A percentile compares a stretch with the other conserved stretches of the same genome.
Conservation (phyloP, 2,329 filamentous ascomycete species). For the Aureobasidium subglaciale region DNA sequence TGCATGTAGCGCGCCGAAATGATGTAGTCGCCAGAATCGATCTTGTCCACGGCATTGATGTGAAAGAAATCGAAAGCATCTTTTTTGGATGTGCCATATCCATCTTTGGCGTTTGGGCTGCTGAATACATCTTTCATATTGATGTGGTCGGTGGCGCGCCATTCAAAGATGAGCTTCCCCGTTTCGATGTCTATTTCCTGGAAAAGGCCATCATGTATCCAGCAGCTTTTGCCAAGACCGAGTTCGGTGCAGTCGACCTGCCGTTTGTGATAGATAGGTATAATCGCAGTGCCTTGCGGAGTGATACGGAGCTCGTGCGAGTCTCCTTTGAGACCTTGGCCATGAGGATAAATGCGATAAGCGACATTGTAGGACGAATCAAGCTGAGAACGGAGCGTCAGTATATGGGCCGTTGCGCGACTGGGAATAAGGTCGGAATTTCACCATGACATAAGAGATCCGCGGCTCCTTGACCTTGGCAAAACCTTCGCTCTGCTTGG, state of each 20-base stretch:
- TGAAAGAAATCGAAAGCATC: slow-evolving; percentile 48
- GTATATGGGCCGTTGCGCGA: too few relatives aligned
- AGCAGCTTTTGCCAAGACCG: slow-evolving; percentile 23
- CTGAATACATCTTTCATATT: slow-evolving; percentile 27
- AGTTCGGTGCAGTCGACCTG: slow-evolving; percentile 21
- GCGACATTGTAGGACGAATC: slow-evolving; percentile 21
- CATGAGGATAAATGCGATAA: slow-evolving; percentile 19
- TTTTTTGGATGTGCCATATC: slow-evolving; percentile 34
- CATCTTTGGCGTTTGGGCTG: slow-evolving; percentile 30
- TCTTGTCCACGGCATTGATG: slow-evolving; percentile 46
- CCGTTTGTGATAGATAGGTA: slow-evolving; percentile 21
- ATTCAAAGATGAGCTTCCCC: slow-evolving; percentile 45
- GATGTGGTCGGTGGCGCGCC: slow-evolving; percentile 42
- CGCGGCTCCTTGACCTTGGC: too few relatives aligned
- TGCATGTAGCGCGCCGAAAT: slow-evolving; percentile 39
- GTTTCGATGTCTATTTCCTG: slow-evolving; percentile 32
- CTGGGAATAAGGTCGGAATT: not conserved
- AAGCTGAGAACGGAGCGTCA: slow-evolving; percentile 15
- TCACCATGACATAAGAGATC: not conserved
- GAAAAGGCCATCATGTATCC: slow-evolving; percentile 38
- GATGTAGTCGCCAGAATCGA: slow-evolving; percentile 40
- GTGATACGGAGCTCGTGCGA: slow-evolving; percentile 25
- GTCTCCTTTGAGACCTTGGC: slow-evolving; percentile 16
- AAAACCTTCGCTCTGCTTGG: not conserved
- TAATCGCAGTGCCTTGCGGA: slow-evolving; percentile 19